phyloP scores from a whole-genome alignment of 108 stramenopile genomes.

The Parietichytrium sp. region DNA sequence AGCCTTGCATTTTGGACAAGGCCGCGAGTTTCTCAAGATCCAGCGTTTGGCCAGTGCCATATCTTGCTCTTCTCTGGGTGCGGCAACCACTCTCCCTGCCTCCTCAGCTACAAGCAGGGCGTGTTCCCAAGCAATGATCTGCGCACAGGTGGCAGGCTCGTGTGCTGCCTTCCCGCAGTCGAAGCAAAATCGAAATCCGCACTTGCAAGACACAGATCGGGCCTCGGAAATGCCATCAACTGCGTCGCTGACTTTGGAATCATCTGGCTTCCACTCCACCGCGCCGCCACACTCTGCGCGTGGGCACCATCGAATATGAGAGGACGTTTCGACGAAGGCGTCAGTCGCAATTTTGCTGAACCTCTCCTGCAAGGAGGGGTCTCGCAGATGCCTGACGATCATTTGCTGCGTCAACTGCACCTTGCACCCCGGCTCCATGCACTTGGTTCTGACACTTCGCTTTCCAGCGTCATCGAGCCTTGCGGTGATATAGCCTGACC shows the following conservation, averaged over 20 bases:
- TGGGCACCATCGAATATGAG: slow-evolving; percentile 94
- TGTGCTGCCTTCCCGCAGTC: slow-evolving; percentile 91
- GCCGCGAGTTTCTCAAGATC: slow-evolving; percentile 95
- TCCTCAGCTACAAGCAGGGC: slow-evolving; percentile 63
- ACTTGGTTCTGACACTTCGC: slow-evolving; percentile 68
- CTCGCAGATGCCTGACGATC: not conserved
- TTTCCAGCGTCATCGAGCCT: slow-evolving; percentile 7
- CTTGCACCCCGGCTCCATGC: slow-evolving; percentile 49
- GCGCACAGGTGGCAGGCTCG: slow-evolving; percentile 76
- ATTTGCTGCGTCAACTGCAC: not conserved
- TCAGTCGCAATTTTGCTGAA: slow-evolving; percentile 64
- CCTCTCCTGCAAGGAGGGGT: slow-evolving; percentile 48
- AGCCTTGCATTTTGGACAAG: slow-evolving; percentile 90
- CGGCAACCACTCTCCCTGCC: slow-evolving; percentile 57
- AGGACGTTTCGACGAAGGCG: slow-evolving; percentile 86
- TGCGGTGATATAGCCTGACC: not conserved
- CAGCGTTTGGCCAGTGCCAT: slow-evolving; percentile 96
- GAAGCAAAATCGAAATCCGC: slow-evolving; percentile 77
- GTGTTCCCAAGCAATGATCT: slow-evolving; percentile 72
- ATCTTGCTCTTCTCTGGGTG: slow-evolving; percentile 50
- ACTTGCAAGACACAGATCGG: slow-evolving; percentile 59
- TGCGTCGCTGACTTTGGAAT: not conserved
- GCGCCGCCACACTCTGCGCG: slow-evolving; percentile 76
- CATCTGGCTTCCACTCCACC: slow-evolving; percentile 10
- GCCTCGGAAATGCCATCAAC: slow-evolving; percentile 42